phyloP scores from a whole-genome alignment of 2,329 filamentous ascomycete genomes.

The Alternaria conjuncta region DNA sequence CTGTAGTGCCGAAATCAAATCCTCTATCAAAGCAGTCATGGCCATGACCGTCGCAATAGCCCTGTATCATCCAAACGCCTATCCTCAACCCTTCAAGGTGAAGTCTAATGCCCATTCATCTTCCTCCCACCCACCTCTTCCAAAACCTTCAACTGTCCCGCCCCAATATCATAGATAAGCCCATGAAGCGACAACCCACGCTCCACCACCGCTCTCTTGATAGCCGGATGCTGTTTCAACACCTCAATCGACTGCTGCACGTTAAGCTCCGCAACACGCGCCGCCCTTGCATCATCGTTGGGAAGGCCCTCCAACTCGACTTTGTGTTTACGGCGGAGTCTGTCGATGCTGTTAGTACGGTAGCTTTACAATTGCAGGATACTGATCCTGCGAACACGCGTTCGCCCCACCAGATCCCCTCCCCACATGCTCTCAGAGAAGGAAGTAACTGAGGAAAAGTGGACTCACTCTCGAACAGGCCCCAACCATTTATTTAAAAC shows the following conservation, averaged over 20 bases:
- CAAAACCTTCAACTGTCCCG: conserved; percentile 61
- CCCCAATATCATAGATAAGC: conserved; percentile 72
- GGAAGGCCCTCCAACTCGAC: conserved; percentile 56
- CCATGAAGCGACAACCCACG: conserved; percentile 78
- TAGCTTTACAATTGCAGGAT: background rate
- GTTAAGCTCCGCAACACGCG: conserved; percentile 77
- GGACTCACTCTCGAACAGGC: conserved; percentile 56
- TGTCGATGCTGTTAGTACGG: background rate
- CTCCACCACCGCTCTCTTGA: conserved; percentile 73
- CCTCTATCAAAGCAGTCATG: background rate
- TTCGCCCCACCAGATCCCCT: background rate
- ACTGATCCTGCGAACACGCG: background rate
- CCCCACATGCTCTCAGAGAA: background rate
- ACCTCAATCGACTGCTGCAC: conserved; percentile 72
- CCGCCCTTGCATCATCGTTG: conserved; percentile 56
- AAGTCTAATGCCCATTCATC: conserved; percentile 6
- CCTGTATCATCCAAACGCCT: background rate
- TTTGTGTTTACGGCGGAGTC: conserved; percentile 60
- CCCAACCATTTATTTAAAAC: conserved; percentile 67
- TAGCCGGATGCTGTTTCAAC: conserved; percentile 70
- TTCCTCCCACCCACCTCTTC: conserved; percentile 37
- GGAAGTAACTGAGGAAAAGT: background rate
- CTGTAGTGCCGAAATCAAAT: background rate
- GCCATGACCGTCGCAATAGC: background rate
- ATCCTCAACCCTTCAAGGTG: accelerated